Evolutionary conservation across 2,329 filamentous ascomycete species (phyloP).

Genomic region (Ceratocystis cubensis): DNA sequence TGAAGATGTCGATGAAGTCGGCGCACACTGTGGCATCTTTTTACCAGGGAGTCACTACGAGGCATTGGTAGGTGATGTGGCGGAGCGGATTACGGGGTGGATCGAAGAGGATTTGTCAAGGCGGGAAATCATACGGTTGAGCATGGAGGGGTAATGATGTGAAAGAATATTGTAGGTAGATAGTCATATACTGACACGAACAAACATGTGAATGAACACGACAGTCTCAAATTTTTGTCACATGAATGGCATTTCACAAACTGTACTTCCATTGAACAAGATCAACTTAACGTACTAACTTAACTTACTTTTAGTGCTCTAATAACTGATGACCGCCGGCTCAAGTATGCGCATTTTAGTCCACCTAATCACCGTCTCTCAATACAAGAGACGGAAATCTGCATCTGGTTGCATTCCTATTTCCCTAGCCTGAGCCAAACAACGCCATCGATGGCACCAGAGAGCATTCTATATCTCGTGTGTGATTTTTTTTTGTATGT

Average conservation of each 20-base stretch:
- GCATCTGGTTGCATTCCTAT: too few species aligned
- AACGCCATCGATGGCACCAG: neutral
- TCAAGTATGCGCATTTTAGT: neutral
- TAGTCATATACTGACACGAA: neutral
- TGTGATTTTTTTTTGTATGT: slow-evolving; percentile 7
- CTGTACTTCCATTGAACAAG: slow-evolving; percentile 3
- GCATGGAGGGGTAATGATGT: neutral
- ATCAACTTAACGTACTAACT: neutral
- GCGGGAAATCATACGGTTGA: slow-evolving; percentile 26
- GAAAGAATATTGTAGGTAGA: neutral
- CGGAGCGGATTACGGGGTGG: slow-evolving; percentile 54
- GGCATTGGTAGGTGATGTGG: slow-evolving; percentile 61
- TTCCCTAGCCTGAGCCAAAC: too few species aligned
- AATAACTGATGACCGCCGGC: neutral
- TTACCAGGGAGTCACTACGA: slow-evolving; percentile 62
- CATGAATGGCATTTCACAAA: neutral
- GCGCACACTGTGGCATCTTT: slow-evolving; percentile 74
- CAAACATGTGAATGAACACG: neutral
- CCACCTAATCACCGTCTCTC: too few species aligned
- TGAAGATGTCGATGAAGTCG: slow-evolving; percentile 72
- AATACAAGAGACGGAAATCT: too few species aligned
- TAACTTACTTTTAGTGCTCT: slow-evolving; percentile 10
- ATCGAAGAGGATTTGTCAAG: slow-evolving; percentile 47
- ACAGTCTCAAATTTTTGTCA: neutral
- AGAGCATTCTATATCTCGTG: neutral